Evolutionary conservation across 2,329 filamentous ascomycete genomes (phyloP), one percentile per base, ranked within the genome.

Genomic region (Alternaria gaisen): DNA sequence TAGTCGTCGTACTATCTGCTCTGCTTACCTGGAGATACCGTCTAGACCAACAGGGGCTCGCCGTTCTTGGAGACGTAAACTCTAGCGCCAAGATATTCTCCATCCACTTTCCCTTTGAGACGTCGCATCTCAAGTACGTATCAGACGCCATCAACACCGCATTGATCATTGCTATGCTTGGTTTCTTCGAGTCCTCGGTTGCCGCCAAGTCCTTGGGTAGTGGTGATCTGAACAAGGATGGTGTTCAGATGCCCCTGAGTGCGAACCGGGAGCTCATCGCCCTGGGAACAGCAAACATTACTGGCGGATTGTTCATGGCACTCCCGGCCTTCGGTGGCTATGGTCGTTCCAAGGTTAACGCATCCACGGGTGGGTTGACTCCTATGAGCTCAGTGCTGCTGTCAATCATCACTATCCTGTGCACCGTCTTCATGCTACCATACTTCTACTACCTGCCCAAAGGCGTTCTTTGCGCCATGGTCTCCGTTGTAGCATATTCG

Each of bases 151-250:
- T 98, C 85, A 90, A 92, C 53, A 98, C 95, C 0, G 91, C 93
- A 0, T 97, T 99, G 73, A 84, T 98, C 55, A 97, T 99, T 66
- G 93, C 94, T 0, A 84, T 99, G 24, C 88, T 99, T 0, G 95
- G 95, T n/a, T 99, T 99, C 80, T 99, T 99, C 72, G 95, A 99
- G 79, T 97, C 93, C 3, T 97, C 93, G 0, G 93, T 99, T 12
- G 95, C 95, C 1, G 95, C 95, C 36, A 98, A 98, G 80, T 94
- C 92, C 64, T 82, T 99, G 3, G 74, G 76, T 12, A 83, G 82
- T 48, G 83, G 83, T 7, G 87, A 82, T 57, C 69, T 71, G 11
- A 78, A 75, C 11, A 81, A 87, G 52, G 87, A 90, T 64, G 87
- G 87, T 10, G 90, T 97, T 32, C 91, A 89, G 32, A 92, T 97